Evolutionary conservation across 2,329 filamentous ascomycete genomes (phyloP).

Genomic region (Cladosporium sp.): DNA sequence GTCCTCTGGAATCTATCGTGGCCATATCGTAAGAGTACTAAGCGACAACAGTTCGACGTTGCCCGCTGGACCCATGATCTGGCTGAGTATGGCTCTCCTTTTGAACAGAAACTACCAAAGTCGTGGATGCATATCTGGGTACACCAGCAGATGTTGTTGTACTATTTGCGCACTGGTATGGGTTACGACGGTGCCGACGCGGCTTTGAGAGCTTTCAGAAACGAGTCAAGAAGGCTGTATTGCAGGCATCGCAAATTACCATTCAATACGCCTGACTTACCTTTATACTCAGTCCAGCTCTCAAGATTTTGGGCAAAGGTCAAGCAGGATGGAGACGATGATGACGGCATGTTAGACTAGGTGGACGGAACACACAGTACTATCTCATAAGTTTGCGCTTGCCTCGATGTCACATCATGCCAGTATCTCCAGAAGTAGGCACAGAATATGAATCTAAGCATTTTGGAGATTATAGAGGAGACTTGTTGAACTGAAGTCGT

Average conservation of each 20-base stretch:
- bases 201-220: not conserved
- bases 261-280: too few relatives aligned
- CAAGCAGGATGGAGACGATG: too few relatives aligned
- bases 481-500: too few relatives aligned
- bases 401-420: too few relatives aligned
- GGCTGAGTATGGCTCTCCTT: not conserved
- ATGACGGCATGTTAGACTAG: too few relatives aligned
- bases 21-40: not conserved
- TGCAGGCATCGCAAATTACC: not conserved
- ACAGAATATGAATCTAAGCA: too few relatives aligned
- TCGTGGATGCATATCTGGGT: not conserved
- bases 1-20: not conserved
- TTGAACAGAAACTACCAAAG: not conserved
- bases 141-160: not conserved
- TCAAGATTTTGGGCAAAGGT: too few relatives aligned
- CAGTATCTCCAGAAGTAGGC: too few relatives aligned
- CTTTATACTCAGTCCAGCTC: too few relatives aligned
- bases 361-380: too few relatives aligned
- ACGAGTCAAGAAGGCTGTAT: not conserved
- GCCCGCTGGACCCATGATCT: not conserved
- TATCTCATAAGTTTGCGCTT: too few relatives aligned
- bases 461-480: too few relatives aligned
- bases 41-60: not conserved
- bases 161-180: not conserved
- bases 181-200: not conserved